Base-by-base conservation (phyloP, 2,329 filamentous ascomycete genomes). In the Pseudogymnoascus sp. region DNA sequence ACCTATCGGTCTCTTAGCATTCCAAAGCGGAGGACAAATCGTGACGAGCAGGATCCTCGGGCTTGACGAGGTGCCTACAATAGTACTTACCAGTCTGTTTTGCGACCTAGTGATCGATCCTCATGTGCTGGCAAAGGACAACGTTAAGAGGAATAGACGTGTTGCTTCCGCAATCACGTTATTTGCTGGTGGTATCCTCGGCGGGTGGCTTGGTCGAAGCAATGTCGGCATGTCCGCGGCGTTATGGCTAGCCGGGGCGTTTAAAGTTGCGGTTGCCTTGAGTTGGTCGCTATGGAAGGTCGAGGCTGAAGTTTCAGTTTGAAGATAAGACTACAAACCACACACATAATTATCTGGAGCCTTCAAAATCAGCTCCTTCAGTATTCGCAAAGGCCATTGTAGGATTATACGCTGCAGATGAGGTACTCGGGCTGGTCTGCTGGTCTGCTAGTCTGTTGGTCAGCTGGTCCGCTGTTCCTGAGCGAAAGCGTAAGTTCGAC, bases 21-120 rank as follows among this genome's bases (percentile, higher is more conserved):
- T 93, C 69, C 90, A 93, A 76, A 87, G 85, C 66, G 88, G 87
- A 62, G 90, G 89, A 0, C 90, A 93, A 72, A 89, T 89, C 0
- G 86, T 92, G n/a, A 84, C 84, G 0, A 90, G 87, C 68, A 78
- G 89, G 3, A 85, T 88, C 0, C 75, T 93, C 64, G 82, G 86
- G 69, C 88, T 87, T 71, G 86, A 85, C 64, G 84, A 86, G 1
- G 76, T 93, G 16, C 92, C 89, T 0, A 91, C 88, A 65, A 89
- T 92, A 12, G 90, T 93, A 2, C 75, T 95, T 64, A 93, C 90
- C 0, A 91, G 88, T 72, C 86, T 90, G 66, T 93, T 93, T 77
- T 92, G 89, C 71, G 90, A 93, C 72, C 71, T 93, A 16, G 91
- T 90, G 68, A 73, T 83, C 3, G 72, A 72, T 0, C 35, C 35